Conservation (phyloP, 352 stramenopile genomes). For the Peronospora tabacina region DNA sequence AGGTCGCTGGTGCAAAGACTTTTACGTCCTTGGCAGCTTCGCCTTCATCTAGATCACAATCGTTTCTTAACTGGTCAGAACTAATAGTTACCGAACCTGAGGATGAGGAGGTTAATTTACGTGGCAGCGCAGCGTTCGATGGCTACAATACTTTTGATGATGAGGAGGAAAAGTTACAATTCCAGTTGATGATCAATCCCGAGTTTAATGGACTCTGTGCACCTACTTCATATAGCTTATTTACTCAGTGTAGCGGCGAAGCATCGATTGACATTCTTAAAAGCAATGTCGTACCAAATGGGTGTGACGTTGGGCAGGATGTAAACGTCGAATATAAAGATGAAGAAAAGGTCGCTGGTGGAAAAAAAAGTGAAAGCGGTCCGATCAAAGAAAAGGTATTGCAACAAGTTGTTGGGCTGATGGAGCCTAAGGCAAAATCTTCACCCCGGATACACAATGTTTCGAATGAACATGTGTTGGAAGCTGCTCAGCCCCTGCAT, state of each 20-base stretch:
- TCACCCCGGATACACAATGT: conserved; percentile 3
- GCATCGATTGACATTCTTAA: conserved; percentile 7
- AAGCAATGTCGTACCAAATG: conserved; percentile 1
- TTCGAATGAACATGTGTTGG: conserved; percentile 3
- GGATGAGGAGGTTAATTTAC: conserved; percentile 31
- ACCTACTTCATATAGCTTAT: conserved; percentile 3
- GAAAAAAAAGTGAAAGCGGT: conserved; percentile 6
- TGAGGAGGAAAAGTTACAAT: conserved; percentile 18
- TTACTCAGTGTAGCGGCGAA: not conserved
- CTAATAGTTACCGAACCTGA: conserved; percentile 38
- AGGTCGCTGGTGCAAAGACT: not conserved
- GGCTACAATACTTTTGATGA: conserved; percentile 34
- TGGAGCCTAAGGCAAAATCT: conserved; percentile 15
- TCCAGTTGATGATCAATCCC: conserved; percentile 17
- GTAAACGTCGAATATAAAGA: conserved; percentile 8
- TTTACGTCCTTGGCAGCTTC: conserved; percentile 1
- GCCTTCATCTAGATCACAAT: conserved; percentile 17
- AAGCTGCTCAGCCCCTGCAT: conserved; percentile 2
- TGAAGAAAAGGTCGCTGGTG: conserved; percentile 9
- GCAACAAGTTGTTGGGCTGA: not conserved
- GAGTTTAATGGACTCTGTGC: conserved; percentile 11
- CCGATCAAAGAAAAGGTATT: conserved; percentile 5
- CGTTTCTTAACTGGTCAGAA: conserved; percentile 28
- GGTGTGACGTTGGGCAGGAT: conserved; percentile 3
- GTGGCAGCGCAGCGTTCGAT: conserved; percentile 26